A percentile compares a stretch with the other conserved stretches of the same genome.
These are phyloP conservation scores for Neonectria hederae DNA, from an alignment of 2,329 filamentous ascomycete genomes.

Conservation along the genomic window DNA sequence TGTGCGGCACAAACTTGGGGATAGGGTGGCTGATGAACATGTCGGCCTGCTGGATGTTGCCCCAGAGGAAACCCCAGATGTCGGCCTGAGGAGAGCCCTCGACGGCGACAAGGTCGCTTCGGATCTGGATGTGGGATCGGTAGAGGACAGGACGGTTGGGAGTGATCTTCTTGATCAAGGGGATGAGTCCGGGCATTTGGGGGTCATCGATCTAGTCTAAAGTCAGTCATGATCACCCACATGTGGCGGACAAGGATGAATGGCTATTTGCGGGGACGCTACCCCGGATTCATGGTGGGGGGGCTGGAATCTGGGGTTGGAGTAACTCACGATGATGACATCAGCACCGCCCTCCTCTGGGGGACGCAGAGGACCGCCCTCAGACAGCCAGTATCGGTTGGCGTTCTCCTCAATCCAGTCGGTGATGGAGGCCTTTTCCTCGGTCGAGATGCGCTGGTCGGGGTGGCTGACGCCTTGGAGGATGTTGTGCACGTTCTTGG, in stretches of 20 bases:
- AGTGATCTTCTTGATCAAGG: slow-evolving; percentile 75
- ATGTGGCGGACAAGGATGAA: neutral
- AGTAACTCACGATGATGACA: slow-evolving; percentile 69
- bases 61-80: slow-evolving; percentile 80
- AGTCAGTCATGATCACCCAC: neutral
- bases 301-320: neutral
- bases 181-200: slow-evolving; percentile 83
- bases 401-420: slow-evolving; percentile 81
- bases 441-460: slow-evolving; percentile 68
- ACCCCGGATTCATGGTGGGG: slow-evolving; percentile 6
- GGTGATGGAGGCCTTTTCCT: slow-evolving; percentile 70
- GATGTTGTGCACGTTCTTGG: slow-evolving; percentile 90
- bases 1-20: slow-evolving; percentile 75
- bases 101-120: slow-evolving; percentile 74
- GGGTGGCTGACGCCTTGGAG: slow-evolving; percentile 79
- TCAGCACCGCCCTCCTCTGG: slow-evolving; percentile 77
- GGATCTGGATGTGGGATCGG: slow-evolving; percentile 84
- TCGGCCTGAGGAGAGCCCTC: slow-evolving; percentile 74
- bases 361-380: slow-evolving; percentile 72
- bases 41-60: slow-evolving; percentile 74
- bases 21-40: slow-evolving; percentile 87
- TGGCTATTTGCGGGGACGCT: neutral
- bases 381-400: slow-evolving; percentile 75
- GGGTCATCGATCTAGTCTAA: slow-evolving; percentile 74
- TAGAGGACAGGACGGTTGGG: slow-evolving; percentile 82